Base-by-base conservation (phyloP, 1,284 basidiomycete genomes). In the Cryptococcus sp. region DNA sequence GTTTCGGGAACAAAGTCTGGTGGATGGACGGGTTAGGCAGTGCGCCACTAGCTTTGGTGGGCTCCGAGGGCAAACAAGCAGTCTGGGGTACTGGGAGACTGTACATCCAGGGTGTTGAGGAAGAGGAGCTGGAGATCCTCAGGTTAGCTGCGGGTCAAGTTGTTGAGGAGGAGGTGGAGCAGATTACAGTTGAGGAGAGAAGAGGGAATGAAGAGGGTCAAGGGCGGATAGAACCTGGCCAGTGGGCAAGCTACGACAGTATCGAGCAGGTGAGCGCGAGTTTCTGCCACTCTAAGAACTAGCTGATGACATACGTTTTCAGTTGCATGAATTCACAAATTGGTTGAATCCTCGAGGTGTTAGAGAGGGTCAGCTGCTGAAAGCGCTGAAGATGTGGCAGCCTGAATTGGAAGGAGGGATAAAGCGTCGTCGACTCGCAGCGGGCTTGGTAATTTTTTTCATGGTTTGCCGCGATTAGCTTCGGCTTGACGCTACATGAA, bases 11-110 rank as follows among this genome's bases (percentile, higher is more conserved):
- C 76, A 86, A 89, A 37, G 84, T 97, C 62, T 99, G 94, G 93
- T 99, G 95, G 95, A 91, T 98, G 73, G 95, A 99, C 78, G 95
- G 96, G 3, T 85, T 95, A 79, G 95, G 96, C 3, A 85, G 86
- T 1, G 87, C 87, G 54, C 87, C 87, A 29, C 78, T 95, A 41
- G 79, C 92, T 52, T 86, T 84, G 25, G 86, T 68, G 22, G 85
- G 87, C 29, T 7, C 29, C 29, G 29, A 34, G 8, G 29, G 29
- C 8, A 34, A 34, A 34, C 84, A 87, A 43, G 83, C 88, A 7
- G 65, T 70, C 69, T 95, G 93, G 72, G 91, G 92, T 19, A 88
- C 92, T 6, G 95, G 92, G 1, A 81, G 93, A 54, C 74, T 98
- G 49, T 96, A 95, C 74, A 80, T 98, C 26, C 95, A 98, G 76